Conservation (phyloP, 2,329 filamentous ascomycete genomes). For the Pseudohalonectria lignicola region DNA sequence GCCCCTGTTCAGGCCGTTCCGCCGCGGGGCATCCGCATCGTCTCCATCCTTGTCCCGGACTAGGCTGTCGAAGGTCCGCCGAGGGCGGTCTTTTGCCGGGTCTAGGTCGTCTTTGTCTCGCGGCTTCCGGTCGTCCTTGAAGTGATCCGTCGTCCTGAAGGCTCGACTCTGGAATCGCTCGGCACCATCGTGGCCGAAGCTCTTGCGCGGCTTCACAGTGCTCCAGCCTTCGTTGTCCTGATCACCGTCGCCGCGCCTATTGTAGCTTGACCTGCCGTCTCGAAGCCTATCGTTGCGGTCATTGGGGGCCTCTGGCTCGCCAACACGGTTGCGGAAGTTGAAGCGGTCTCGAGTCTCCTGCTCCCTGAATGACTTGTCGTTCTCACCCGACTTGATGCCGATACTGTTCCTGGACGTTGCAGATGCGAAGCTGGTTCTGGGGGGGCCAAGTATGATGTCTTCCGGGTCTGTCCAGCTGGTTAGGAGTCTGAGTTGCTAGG, state of each 20-base stretch:
- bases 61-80: slow-evolving; percentile 14
- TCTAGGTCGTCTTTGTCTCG: slow-evolving; percentile 34
- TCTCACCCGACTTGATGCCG: slow-evolving; percentile 30
- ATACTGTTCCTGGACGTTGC: slow-evolving; percentile 46
- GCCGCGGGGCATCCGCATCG: slow-evolving; percentile 41
- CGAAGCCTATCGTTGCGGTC: slow-evolving; percentile 35
- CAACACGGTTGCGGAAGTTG: slow-evolving; percentile 41
- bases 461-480: slow-evolving; percentile 44
- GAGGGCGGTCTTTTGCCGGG: slow-evolving; percentile 18
- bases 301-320: slow-evolving; percentile 31
- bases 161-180: slow-evolving; percentile 54
- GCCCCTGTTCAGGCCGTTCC: slow-evolving; percentile 54
- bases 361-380: slow-evolving; percentile 42
- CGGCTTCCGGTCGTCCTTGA: slow-evolving; percentile 30
- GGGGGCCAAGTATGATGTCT: slow-evolving; percentile 77
- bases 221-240: slow-evolving; percentile 64
- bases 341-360: slow-evolving; percentile 46
- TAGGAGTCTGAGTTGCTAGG: background rate
- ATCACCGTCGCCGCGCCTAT: slow-evolving; percentile 43
- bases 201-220: slow-evolving; percentile 63
- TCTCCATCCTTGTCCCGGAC: slow-evolving; percentile 38
- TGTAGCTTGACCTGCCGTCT: slow-evolving; percentile 33
- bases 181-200: slow-evolving; percentile 59
- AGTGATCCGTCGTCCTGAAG: slow-evolving; percentile 18
- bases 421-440: slow-evolving; percentile 73